Evolutionary conservation across 2,329 filamentous ascomycete genomes (phyloP).

Genomic region (Gaeumannomyces tritici): DNA sequence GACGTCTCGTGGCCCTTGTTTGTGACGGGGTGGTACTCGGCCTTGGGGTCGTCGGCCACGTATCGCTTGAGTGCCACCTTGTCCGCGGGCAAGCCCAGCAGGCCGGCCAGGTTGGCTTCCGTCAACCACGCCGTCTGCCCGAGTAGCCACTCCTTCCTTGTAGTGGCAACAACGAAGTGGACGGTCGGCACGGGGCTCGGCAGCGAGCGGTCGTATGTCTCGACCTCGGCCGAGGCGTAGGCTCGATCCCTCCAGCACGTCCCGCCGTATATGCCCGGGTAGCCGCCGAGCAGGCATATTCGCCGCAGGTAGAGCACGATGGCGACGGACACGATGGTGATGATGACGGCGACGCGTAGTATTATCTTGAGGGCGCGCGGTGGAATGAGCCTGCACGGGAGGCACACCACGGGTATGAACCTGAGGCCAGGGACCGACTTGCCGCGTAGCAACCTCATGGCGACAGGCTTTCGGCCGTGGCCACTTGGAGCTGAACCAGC

Average conservation of each 20-base stretch:
- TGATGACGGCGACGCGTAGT: background rate
- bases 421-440: background rate
- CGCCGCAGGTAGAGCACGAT: slow-evolving; percentile 2
- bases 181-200: background rate
- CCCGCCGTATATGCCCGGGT: slow-evolving; percentile 3
- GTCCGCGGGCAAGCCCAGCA: background rate
- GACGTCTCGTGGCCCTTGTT: slow-evolving; percentile 56
- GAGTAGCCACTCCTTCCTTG: background rate
- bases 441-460: background rate
- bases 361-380: background rate
- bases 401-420: background rate
- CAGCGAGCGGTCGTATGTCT: background rate
- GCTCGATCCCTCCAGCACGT: slow-evolving; percentile 1
- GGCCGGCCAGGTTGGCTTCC: background rate
- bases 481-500: background rate
- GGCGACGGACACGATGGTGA: background rate
- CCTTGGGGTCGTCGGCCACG: slow-evolving; percentile 37
- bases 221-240: slow-evolving; percentile 1
- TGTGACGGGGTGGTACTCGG: slow-evolving; percentile 35
- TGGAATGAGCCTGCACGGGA: background rate
- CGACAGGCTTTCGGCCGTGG: background rate
- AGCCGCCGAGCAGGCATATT: slow-evolving; percentile 2
- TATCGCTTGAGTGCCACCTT: slow-evolving; percentile 30
- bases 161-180: slow-evolving; percentile 1
- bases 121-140: slow-evolving; percentile 1